Evolutionary conservation across 208 protist genomes (phyloP), one percentile per base, ranked within the genome.

Genomic region (Trypanosoma caninum): DNA sequence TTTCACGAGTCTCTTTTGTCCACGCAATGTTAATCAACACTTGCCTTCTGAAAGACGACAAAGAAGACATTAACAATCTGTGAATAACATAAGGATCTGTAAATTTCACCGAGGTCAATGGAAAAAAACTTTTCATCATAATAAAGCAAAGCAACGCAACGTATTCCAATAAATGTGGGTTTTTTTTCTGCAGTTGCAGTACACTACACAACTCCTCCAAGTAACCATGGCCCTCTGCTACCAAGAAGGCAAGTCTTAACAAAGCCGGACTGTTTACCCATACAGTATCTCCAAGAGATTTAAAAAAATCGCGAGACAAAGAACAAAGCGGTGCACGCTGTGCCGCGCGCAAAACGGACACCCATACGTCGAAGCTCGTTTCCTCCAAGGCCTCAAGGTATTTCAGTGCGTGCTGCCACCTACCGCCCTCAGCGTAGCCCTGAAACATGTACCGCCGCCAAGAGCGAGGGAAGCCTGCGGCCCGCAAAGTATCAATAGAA

Each of bases 401-500:
- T 23, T 23, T 8, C 30, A 72, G 42, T 18, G 65, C 65, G 34
- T 59, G 56, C 35, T 44, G 46, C 65, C 65, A 72, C 41, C 60
- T 56, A 20, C 65, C 65, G 53, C 65, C 65, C 23, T 72, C 65
- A 3, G 65, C 65, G 47, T 63, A 65, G 13, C 65, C 65, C 58
- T 72, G 46, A 25, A 72, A 50, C 34, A 72, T 72, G 44, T 65
- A 65, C 13, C 65, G 56, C 65, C 56, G 47, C 42, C 37, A 50
- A 31, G 23, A 8, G n/a, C 37, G 42, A 31, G 23, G 5, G n/a
- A 23, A 4, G 27, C 30, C 30, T 14, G 4, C 16, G 8, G 27
- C 18, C 0, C 34, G 8, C 28, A 16, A 34, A 51, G 16, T 9
- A 45, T 28, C 23, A 5, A 65, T 42, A 20, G 9, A 2, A 48